Percentiles rank a stretch among this genome's conserved stretches.
Conservation (phyloP, 495 filamentous ascomycete species). For the Aspergillus egyptiacus region DNA sequence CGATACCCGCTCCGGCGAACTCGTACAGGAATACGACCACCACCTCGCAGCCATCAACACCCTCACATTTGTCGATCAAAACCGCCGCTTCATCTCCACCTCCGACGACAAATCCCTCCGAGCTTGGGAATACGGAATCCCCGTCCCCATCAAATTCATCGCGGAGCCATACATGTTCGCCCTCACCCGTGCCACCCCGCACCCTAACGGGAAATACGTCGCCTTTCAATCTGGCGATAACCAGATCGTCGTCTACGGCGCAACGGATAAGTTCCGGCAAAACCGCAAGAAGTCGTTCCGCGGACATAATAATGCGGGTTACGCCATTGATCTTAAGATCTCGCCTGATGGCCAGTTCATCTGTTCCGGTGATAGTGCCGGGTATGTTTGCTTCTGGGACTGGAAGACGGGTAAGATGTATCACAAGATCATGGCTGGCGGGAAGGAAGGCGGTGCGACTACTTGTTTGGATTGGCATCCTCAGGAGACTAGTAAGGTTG, state of each 20-base stretch:
- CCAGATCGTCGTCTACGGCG: slow-evolving; percentile 91
- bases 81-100: slow-evolving; percentile 94
- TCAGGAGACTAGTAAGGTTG: slow-evolving; percentile 89
- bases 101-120: slow-evolving; percentile 93
- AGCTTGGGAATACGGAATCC: slow-evolving; percentile 97
- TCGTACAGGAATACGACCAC: slow-evolving; percentile 97
- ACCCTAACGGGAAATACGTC: slow-evolving; percentile 87
- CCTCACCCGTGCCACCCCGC: slow-evolving; percentile 71
- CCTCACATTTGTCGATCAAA: slow-evolving; percentile 91
- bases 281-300: slow-evolving; percentile 95
- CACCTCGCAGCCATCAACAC: slow-evolving; percentile 97
- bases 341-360: slow-evolving; percentile 89
- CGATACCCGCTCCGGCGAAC: slow-evolving; percentile 75
- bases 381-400: slow-evolving; percentile 94
- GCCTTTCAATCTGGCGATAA: slow-evolving; percentile 91
- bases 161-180: slow-evolving; percentile 97
- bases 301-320: slow-evolving; percentile 92
- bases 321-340: slow-evolving; percentile 82
- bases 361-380: slow-evolving; percentile 73
- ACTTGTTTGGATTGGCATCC: slow-evolving; percentile 88
- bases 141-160: slow-evolving; percentile 82
- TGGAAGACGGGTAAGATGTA: slow-evolving; percentile 99
- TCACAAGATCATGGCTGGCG: slow-evolving; percentile 80
- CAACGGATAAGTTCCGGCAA: slow-evolving; percentile 90
- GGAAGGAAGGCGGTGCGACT: slow-evolving; percentile 57